Evolutionary conservation across 495 filamentous ascomycete genomes (phyloP).

Genomic region (Penicillium diatomitis): DNA sequence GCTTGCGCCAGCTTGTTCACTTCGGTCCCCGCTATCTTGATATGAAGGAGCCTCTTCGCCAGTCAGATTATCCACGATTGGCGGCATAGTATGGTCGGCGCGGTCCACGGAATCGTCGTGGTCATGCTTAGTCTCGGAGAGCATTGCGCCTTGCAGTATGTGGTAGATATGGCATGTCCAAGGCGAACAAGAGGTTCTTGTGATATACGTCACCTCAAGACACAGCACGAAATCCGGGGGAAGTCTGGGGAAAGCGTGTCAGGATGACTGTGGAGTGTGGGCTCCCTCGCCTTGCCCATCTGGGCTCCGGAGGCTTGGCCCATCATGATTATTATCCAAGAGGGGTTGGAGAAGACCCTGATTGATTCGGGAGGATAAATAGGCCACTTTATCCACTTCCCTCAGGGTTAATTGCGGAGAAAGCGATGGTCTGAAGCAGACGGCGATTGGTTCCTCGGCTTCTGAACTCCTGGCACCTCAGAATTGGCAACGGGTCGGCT

Average conservation of each 20-base stretch:
- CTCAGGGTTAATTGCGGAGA: too few relatives aligned
- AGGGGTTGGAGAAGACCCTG: too few relatives aligned
- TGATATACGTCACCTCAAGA: background rate
- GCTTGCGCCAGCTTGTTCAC: constrained; percentile 5
- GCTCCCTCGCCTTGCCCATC: too few relatives aligned
- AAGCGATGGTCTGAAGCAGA: too few relatives aligned
- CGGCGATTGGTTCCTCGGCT: too few relatives aligned
- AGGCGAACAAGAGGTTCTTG: background rate
- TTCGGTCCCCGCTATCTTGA: constrained; percentile 14
- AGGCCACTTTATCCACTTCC: too few relatives aligned
- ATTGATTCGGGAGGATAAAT: too few relatives aligned
- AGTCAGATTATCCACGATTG: constrained; percentile 1
- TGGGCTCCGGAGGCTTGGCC: too few relatives aligned
- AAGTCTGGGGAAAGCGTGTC: background rate
- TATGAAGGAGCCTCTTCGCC: constrained; percentile 1
- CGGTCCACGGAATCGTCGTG: constrained; percentile 17
- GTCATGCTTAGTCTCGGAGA: constrained; percentile 18
- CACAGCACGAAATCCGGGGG: constrained; percentile 7
- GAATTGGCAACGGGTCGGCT: too few relatives aligned
- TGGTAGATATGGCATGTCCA: constrained; percentile 12
- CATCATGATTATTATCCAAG: too few relatives aligned
- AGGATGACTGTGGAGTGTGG: background rate
- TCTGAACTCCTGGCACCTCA: too few relatives aligned
- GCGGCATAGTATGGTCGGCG: background rate
- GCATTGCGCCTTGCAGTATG: constrained; percentile 21